Evolutionary conservation across 2,329 filamentous ascomycete genomes (phyloP), one percentile per base, ranked within the genome.

Genomic region (Onygenales sp.): DNA sequence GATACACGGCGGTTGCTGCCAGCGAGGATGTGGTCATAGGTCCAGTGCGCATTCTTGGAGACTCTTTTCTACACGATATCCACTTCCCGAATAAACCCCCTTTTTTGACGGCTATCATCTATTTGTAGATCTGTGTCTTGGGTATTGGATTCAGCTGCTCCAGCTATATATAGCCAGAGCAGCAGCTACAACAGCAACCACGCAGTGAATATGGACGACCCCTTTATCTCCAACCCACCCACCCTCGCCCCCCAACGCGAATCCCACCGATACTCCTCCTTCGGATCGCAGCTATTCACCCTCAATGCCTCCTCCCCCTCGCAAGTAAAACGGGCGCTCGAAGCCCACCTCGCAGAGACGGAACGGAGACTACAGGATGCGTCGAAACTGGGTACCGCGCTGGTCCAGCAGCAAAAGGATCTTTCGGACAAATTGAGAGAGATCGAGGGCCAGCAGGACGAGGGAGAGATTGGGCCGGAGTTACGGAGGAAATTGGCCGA

Each of bases 341-440:
- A 95, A 70, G 89, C 91, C 50, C 93, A 97, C 71, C 79, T 98
- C 47, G 84, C 87, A 58, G 93, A 98, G 70, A 96, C 92, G 1
- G 89, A 95, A 64, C 85, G 90, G 55, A 83, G 92, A 55, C 84
- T 98, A 58, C 87, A 94, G 64, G 91, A 97, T 67, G 88, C 92
- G 5, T 93, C 89, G 32, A 90, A 87, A 65, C 75, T 98, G 42
- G 93, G 93, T 58, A 93, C 86, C 27, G 85, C 89, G 8, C 79
- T 98, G 32, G 82, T 97, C 27, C 82, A 91, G 59, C 93, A 97
- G 73, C 86, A 89, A 61, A 86, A 86, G 66, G 85, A 94, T 58
- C 78, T 98, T 55, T 81, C 83, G 43, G 87, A 94, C 44, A 85
- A 87, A 60, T 72, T 98, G 54, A 84, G 85, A 61, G 90, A 97